phyloP scores from a whole-genome alignment of 768 basidiomycete genomes.

The Leccinum olivaceopallidum region DNA sequence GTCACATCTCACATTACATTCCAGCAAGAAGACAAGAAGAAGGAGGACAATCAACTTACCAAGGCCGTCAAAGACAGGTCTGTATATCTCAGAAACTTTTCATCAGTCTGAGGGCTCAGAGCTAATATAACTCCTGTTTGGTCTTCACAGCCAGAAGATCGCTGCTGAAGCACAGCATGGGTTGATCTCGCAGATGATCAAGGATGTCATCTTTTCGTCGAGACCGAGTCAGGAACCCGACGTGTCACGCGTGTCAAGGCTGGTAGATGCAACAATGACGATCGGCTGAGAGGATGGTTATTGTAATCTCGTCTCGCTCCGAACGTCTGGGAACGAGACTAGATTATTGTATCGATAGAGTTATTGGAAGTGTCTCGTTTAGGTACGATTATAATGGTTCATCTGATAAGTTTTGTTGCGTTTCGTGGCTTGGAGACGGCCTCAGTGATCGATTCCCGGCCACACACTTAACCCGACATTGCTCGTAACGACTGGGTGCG shows the following conservation, averaged over 20 bases:
- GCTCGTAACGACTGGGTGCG: too few relatives aligned
- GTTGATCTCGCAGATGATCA: constrained; percentile 89
- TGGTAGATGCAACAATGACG: constrained; percentile 40
- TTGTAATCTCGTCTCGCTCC: neutral
- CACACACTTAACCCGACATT: too few relatives aligned
- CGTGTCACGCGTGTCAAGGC: constrained; percentile 27
- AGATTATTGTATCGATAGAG: constrained; percentile 11
- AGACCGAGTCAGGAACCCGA: constrained; percentile 35
- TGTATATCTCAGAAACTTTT: constrained; percentile 15
- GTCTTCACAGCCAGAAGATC: constrained; percentile 69
- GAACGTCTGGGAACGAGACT: neutral
- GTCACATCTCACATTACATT: neutral
- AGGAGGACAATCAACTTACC: constrained; percentile 81
- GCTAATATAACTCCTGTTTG: too few relatives aligned
- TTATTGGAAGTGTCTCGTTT: neutral
- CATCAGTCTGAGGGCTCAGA: neutral
- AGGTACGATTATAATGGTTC: neutral
- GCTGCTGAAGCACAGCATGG: constrained; percentile 92
- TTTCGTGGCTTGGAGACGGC: neutral
- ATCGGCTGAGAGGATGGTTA: constrained; percentile 10
- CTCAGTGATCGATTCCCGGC: too few relatives aligned
- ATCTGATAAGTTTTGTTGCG: neutral
- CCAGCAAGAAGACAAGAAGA: constrained; percentile 70
- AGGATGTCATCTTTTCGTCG: constrained; percentile 85
- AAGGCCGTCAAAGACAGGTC: constrained; percentile 94